A percentile compares a stretch with the other conserved stretches of the same genome.
phyloP scores from a whole-genome alignment of 352 stramenopile genomes.

The Pythium chondricola region DNA sequence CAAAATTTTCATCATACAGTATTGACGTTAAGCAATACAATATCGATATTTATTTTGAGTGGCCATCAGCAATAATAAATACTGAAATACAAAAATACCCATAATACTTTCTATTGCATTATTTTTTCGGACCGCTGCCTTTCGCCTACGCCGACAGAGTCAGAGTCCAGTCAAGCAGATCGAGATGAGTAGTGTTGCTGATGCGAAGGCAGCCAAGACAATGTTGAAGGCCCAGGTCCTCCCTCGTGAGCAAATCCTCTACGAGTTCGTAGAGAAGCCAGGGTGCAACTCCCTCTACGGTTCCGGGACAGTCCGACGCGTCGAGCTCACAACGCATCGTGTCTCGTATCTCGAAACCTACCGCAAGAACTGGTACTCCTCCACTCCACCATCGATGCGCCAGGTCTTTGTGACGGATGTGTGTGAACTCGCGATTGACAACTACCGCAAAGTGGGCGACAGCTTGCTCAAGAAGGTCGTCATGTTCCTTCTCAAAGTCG shows the following conservation, averaged over 20 bases:
- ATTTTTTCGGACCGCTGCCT: too few relatives aligned
- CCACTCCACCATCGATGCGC: neutral
- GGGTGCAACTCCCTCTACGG: neutral
- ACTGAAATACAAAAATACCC: too few relatives aligned
- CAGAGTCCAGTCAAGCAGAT: too few relatives aligned
- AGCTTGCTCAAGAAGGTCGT: neutral
- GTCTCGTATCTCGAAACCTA: conserved; percentile 2
- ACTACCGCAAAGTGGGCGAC: neutral
- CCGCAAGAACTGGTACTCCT: conserved; percentile 1
- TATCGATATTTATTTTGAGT: too few relatives aligned
- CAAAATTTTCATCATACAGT: too few relatives aligned
- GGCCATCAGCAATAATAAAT: too few relatives aligned
- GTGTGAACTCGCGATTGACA: conserved; percentile 4
- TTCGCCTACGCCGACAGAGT: too few relatives aligned
- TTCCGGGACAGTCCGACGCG: conserved; percentile 2
- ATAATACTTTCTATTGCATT: too few relatives aligned
- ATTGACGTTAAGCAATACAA: too few relatives aligned
- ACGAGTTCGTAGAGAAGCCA: conserved; percentile 8
- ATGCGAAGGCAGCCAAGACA: too few relatives aligned
- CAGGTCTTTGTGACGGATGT: conserved; percentile 10
- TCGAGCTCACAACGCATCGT: conserved; percentile 10
- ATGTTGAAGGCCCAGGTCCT: neutral
- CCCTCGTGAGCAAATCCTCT: neutral
- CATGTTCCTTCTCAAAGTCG: neutral
- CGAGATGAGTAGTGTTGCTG: too few relatives aligned